Evolutionary conservation across 2,329 filamentous ascomycete genomes (phyloP).

Genomic region (Didymosphaeria variabile): DNA sequence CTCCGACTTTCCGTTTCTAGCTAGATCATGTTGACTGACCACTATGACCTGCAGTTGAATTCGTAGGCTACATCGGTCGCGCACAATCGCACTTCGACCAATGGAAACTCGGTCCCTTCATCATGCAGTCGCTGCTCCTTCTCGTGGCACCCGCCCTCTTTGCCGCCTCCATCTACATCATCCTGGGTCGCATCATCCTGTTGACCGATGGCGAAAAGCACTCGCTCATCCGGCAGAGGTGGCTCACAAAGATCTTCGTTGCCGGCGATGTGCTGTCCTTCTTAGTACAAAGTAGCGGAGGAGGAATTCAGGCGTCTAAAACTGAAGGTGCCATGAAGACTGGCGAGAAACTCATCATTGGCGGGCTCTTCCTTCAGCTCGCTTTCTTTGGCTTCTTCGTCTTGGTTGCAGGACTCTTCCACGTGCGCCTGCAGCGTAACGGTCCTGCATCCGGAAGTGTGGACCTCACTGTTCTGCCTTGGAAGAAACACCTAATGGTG

Average conservation of each 20-base stretch:
- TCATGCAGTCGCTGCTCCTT: slow-evolving; percentile 52
- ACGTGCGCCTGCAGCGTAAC: slow-evolving; percentile 50
- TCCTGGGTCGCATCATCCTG: slow-evolving; percentile 53
- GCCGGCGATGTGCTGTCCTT: slow-evolving; percentile 64
- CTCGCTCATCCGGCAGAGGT: slow-evolving; percentile 54
- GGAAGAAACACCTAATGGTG: slow-evolving; percentile 49
- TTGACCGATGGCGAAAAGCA: slow-evolving; percentile 54
- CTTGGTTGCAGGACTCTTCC: slow-evolving; percentile 59
- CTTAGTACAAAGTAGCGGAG: slow-evolving; percentile 59
- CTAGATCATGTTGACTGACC: neutral
- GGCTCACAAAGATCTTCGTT: slow-evolving; percentile 66
- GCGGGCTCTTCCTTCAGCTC: slow-evolving; percentile 66
- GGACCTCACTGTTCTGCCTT: slow-evolving; percentile 24
- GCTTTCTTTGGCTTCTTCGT: slow-evolving; percentile 66
- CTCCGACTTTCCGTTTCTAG: neutral
- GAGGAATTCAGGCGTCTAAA: slow-evolving; percentile 52
- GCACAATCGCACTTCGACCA: slow-evolving; percentile 48
- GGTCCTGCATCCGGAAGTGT: neutral
- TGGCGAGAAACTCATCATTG: slow-evolving; percentile 65
- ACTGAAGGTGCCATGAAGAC: slow-evolving; percentile 36
- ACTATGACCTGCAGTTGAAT: slow-evolving; percentile 54
- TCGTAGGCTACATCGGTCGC: slow-evolving; percentile 61
- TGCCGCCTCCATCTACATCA: slow-evolving; percentile 60
- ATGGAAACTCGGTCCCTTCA: slow-evolving; percentile 40
- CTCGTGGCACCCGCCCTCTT: slow-evolving; percentile 57